Evolutionary conservation across 2,329 filamentous ascomycete species (phyloP).

Genomic region (Talaromyces sp.): DNA sequence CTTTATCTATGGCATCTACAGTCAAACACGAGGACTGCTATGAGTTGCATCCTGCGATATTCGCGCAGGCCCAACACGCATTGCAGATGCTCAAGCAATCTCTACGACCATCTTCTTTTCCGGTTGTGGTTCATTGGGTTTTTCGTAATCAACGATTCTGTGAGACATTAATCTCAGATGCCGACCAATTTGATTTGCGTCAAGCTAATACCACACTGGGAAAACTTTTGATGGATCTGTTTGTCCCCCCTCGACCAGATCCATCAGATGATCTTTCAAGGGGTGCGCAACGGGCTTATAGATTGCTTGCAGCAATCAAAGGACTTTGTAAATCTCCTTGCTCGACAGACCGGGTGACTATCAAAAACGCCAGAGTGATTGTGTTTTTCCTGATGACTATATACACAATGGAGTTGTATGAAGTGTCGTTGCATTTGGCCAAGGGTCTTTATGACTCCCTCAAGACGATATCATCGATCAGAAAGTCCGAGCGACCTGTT

Average conservation of each 20-base stretch:
- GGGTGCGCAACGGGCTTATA: constrained; percentile 19
- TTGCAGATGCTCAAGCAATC: not conserved
- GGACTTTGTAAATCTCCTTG: constrained; percentile 19
- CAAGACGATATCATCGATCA: constrained; percentile 1
- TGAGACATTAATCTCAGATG: not conserved
- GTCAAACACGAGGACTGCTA: not conserved
- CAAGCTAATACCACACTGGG: not conserved
- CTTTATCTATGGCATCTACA: constrained; percentile 19
- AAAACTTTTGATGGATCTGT: not conserved
- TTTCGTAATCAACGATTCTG: not conserved
- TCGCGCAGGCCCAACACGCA: not conserved
- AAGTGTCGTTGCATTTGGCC: constrained; percentile 21
- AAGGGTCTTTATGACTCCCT: constrained; percentile 17
- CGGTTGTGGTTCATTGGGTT: not conserved
- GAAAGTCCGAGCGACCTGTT: not conserved
- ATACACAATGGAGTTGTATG: constrained; percentile 20
- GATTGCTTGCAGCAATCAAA: constrained; percentile 20
- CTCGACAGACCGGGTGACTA: constrained; percentile 13
- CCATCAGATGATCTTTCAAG: constrained; percentile 12
- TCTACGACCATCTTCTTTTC: not conserved
- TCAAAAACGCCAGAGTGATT: constrained; percentile 14
- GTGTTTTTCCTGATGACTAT: constrained; percentile 21
- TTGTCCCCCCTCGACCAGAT: too few species aligned
- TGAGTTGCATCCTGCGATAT: not conserved
- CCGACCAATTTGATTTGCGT: not conserved